phyloP scores from a whole-genome alignment of 2,329 filamentous ascomycete genomes.

The Aspergillus sojae region DNA sequence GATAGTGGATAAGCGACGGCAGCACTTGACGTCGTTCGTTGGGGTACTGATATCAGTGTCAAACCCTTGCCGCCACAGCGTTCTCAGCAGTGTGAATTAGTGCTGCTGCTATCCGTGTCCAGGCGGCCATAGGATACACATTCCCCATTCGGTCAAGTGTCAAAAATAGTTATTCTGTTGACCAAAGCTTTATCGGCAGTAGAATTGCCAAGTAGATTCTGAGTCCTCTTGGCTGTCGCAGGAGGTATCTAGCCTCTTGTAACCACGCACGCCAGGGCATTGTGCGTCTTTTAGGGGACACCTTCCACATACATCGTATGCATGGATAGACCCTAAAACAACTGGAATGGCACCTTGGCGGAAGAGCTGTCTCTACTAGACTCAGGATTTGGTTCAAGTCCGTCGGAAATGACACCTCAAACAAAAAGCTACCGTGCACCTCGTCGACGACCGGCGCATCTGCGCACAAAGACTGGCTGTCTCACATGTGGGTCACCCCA shows the following conservation, averaged over 20 bases:
- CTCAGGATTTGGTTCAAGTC: conserved; percentile 31
- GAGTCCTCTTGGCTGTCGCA: not conserved
- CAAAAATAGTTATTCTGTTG: not conserved
- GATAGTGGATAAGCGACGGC: not conserved
- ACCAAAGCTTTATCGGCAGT: not conserved
- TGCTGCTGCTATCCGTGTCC: not conserved
- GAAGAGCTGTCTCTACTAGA: not conserved
- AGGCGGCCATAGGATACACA: not conserved
- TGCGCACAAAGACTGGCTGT: conserved; percentile 32
- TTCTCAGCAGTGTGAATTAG: not conserved
- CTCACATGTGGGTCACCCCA: conserved; percentile 25
- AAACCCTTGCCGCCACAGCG: not conserved
- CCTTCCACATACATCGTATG: not conserved
- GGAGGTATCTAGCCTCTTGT: not conserved
- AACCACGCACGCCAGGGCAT: not conserved
- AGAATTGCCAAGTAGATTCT: not conserved
- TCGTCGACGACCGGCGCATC: conserved; percentile 27
- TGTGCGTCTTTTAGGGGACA: not conserved
- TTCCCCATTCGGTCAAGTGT: not conserved
- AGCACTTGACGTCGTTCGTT: not conserved
- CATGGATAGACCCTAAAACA: not conserved
- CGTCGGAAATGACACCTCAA: conserved; percentile 34
- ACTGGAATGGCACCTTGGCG: not conserved
- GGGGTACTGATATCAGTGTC: not conserved
- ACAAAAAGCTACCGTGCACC: conserved; percentile 19